Base-by-base conservation (phyloP, 1,139 yeast species). In the Suhomyces terraborum region DNA sequence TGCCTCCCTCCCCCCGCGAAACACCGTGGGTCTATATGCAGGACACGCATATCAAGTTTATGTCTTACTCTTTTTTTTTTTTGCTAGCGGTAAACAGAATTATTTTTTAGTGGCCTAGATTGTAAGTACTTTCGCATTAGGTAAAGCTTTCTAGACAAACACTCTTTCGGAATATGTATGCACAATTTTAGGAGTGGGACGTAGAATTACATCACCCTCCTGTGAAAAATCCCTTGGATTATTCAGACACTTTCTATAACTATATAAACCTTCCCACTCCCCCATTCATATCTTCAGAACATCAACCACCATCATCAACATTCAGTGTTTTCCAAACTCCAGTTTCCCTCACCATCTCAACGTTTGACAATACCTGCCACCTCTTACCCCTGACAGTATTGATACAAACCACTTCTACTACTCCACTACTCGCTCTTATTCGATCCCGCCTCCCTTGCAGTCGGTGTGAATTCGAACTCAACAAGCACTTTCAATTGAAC, bases 141-240 rank as follows among this genome's bases (percentile, higher is more conserved):
- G 40, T 22, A 14, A 8, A 8, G 10, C 22, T 18, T 38, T 38
- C 37, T 33, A 38, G 41, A 38, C 41, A 38, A 22, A 12, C 26
- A 19, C 36, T 21, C 24, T 27, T 37, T 21, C 32, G 33, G 34
- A 30, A 23, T 17, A 21, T 13, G 33, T 32, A 36, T 36, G 36
- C 14, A 32, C 31, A 22, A 30, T 37, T 37, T 32, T 37, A 32
- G 33, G 41, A 27, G 26, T 23, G 13, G n/a, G 24, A 39, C 34
- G 42, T 35, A 35, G 24, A 39, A 39, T 39, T 35, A 39, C 42
- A 39, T 39, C 23, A 36, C 30, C 25, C 26, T 25, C 33, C 33
- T 31, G 33, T 39, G 42, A 39, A 39, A 39, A 39, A 35, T 39
- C 38, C 41, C 41, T 33, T 38, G 24, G n/a, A 33, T 24, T 23